Percentiles rank a stretch among this genome's conserved stretches.
phyloP scores from a whole-genome alignment of 2,329 filamentous ascomycete genomes.

The Chaetomiaceae sp. region DNA sequence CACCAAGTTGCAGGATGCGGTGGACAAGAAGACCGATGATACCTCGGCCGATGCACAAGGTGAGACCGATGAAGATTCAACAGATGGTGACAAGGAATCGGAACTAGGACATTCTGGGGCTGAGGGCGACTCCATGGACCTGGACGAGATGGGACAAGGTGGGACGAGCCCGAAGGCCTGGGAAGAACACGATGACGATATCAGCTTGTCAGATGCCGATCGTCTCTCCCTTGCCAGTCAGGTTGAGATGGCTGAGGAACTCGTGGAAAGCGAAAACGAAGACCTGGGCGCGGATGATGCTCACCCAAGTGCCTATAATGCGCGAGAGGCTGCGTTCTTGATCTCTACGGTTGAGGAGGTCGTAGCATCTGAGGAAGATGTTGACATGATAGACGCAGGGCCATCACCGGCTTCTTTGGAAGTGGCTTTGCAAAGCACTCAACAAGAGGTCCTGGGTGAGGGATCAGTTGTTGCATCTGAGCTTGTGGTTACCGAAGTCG shows the following conservation, averaged over 20 bases:
- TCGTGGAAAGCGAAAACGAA: slow-evolving; percentile 8
- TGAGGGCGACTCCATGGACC: background rate
- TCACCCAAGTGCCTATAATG: background rate
- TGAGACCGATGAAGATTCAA: background rate
- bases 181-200: background rate
- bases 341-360: background rate
- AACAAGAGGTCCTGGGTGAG: background rate
- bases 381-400: slow-evolving; percentile 16
- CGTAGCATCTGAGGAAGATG: slow-evolving; percentile 6
- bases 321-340: background rate
- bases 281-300: slow-evolving; percentile 10
- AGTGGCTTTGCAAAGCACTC: background rate
- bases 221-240: slow-evolving; percentile 14
- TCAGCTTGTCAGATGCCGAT: slow-evolving; percentile 11
- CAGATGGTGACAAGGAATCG: background rate
- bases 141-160: background rate
- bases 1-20: background rate
- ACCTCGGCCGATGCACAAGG: background rate
- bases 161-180: background rate
- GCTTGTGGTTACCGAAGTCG: slow-evolving; percentile 2
- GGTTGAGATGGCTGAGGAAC: slow-evolving; percentile 13
- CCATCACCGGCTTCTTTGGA: background rate
- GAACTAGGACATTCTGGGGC: background rate
- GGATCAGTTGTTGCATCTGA: background rate
- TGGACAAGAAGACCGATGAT: background rate